Evolutionary conservation across 2,329 filamentous ascomycete species (phyloP).

Genomic region (Kalaharituber pfeilii): DNA sequence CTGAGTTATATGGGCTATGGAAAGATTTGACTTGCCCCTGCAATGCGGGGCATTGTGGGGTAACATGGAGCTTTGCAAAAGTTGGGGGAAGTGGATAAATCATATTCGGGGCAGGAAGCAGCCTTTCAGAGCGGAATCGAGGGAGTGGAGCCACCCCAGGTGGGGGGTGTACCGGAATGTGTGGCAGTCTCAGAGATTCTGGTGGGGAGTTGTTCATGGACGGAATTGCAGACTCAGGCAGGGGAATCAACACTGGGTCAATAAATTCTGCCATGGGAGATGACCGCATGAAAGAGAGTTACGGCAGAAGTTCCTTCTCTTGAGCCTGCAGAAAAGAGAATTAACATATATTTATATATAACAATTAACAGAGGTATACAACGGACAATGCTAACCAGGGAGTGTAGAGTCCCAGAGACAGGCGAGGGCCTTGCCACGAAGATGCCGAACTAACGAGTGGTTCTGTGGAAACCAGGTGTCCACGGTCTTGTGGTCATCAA

Average conservation of each 20-base stretch:
- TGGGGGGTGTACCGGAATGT: neutral
- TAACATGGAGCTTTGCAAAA: neutral
- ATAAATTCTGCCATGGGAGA: neutral
- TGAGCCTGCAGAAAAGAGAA: neutral
- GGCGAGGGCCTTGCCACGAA: neutral
- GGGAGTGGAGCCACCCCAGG: neutral
- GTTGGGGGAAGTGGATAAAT: neutral
- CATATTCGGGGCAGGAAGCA: neutral
- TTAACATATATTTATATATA: neutral
- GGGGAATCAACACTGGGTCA: neutral
- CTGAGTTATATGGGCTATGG: neutral
- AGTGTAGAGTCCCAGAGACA: neutral
- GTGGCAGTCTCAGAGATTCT: neutral
- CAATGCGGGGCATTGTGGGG: neutral
- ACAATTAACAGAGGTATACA: neutral
- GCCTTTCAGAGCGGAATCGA: neutral
- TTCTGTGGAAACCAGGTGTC: neutral
- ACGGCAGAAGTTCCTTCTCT: neutral
- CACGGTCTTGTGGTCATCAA: neutral
- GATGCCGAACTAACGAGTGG: neutral
- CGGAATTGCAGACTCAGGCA: neutral
- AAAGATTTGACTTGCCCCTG: neutral
- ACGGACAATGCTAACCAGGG: neutral
- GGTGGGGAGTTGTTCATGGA: neutral
- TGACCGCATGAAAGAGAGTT: neutral